A percentile compares a stretch with the other conserved stretches of the same genome.
phyloP scores from a whole-genome alignment of 495 filamentous ascomycete genomes.

The Neurospora tetrasperma region DNA sequence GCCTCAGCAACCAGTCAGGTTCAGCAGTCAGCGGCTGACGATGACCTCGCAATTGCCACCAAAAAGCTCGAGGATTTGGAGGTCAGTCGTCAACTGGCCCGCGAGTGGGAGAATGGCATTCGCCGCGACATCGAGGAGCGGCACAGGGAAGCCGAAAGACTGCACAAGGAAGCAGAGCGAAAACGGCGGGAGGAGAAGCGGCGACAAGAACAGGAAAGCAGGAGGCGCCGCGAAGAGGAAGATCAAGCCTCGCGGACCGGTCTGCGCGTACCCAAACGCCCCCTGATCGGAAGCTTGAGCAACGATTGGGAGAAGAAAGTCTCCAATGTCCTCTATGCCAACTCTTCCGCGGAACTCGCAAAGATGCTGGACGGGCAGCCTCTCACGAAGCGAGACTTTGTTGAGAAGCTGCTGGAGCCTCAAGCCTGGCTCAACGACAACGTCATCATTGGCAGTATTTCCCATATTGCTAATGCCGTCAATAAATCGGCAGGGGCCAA shows the following conservation, averaged over 20 bases:
- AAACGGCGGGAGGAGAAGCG: constrained; percentile 14
- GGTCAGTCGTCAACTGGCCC: constrained; percentile 10
- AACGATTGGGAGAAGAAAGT: constrained; percentile 23
- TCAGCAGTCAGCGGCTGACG: background rate
- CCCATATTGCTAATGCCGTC: constrained; percentile 48
- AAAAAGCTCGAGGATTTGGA: constrained; percentile 11
- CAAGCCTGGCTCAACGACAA: constrained; percentile 75
- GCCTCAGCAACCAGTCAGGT: background rate
- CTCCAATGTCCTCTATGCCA: constrained; percentile 2
- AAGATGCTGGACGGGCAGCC: constrained; percentile 44
- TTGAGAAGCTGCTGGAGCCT: constrained; percentile 38
- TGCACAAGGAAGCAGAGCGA: constrained; percentile 5
- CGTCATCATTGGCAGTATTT: constrained; percentile 60
- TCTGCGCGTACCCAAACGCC: constrained; percentile 8
- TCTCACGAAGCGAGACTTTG: constrained; percentile 52
- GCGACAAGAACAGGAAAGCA: constrained; percentile 10
- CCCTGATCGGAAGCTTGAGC: constrained; percentile 21
- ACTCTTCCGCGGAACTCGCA: constrained; percentile 19
- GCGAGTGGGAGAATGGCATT: constrained; percentile 6
- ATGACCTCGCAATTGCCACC: constrained; percentile 8
- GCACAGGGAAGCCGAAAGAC: background rate
- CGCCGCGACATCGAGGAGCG: constrained; percentile 3
- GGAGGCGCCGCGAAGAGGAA: background rate
- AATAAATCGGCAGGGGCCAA: constrained; percentile 40
- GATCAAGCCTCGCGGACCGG: constrained; percentile 4